A percentile compares a stretch with the other conserved stretches of the same genome.
Evolutionary conservation across 805 yeast genomes (phyloP).

Genomic region (Blastobotrys americana): DNA sequence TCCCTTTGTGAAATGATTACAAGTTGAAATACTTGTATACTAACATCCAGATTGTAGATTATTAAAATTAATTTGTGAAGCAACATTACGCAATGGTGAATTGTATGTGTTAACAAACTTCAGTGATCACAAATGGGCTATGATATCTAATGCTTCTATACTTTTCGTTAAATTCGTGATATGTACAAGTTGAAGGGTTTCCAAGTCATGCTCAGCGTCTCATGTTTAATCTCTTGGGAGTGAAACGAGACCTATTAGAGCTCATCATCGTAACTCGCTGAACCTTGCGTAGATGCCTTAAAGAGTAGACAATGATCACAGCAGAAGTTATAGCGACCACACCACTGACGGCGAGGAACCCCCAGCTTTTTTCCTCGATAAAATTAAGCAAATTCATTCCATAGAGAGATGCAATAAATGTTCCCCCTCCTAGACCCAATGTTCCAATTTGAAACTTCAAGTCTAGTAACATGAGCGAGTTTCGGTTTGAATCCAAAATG

Average conservation of each 20-base stretch:
- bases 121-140: too few relatives aligned
- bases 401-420: conserved; percentile 77
- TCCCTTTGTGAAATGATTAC: too few relatives aligned
- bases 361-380: conserved; percentile 72
- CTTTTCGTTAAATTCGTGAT: too few relatives aligned
- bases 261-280: conserved; percentile 62
- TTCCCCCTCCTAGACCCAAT: conserved; percentile 70
- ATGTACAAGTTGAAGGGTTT: too few relatives aligned
- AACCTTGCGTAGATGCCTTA: conserved; percentile 52
- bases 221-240: too few relatives aligned
- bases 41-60: too few relatives aligned
- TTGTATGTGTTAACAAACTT: too few relatives aligned
- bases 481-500: conserved; percentile 87
- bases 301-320: conserved; percentile 45
- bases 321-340: conserved; percentile 39
- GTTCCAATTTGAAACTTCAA: conserved; percentile 77
- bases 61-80: too few relatives aligned
- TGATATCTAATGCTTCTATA: too few relatives aligned
- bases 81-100: too few relatives aligned
- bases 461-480: conserved; percentile 83
- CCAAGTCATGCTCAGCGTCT: too few relatives aligned
- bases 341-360: conserved; percentile 50
- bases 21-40: too few relatives aligned
- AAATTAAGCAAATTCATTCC: conserved; percentile 96
- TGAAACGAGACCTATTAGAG: not conserved